phyloP scores from a whole-genome alignment of 2,329 filamentous ascomycete genomes.

The Cladobotryum protrusum region DNA sequence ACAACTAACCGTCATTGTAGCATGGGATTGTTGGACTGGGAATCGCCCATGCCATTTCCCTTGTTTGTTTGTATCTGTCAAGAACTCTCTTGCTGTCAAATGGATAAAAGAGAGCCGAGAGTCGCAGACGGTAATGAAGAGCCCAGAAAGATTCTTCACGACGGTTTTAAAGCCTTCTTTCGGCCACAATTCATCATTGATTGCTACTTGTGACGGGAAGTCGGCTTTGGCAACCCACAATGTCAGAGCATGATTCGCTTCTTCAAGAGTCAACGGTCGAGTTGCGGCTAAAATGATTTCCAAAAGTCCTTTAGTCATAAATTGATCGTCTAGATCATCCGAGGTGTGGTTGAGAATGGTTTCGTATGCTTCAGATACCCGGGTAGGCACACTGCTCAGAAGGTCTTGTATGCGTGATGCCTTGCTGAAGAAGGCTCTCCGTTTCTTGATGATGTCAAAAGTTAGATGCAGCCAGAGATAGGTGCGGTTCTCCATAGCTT shows the following conservation, averaged over 20 bases:
- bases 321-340: not conserved
- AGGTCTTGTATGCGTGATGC: slow-evolving; percentile 7
- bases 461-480: slow-evolving; percentile 35
- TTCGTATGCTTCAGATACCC: slow-evolving; percentile 20
- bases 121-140: slow-evolving; percentile 3
- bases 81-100: slow-evolving; percentile 6
- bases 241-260: slow-evolving; percentile 6
- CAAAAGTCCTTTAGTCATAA: not conserved
- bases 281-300: not conserved
- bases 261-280: slow-evolving; percentile 4
- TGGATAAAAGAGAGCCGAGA: slow-evolving; percentile 4
- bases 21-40: not conserved
- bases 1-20: not conserved
- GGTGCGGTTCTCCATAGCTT: slow-evolving; percentile 25
- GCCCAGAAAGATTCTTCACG: slow-evolving; percentile 2
- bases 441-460: slow-evolving; percentile 23
- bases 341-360: slow-evolving; percentile 14
- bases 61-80: slow-evolving; percentile 1
- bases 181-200: not conserved
- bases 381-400: slow-evolving; percentile 13
- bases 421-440: slow-evolving; percentile 10
- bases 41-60: slow-evolving; percentile 2
- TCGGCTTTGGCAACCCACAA: not conserved
- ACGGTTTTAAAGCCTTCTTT: not conserved
- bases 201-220: not conserved